Evolutionary conservation across 176 grass and related monocot species (phyloP).

Genomic region (Oryza nivara): DNA sequence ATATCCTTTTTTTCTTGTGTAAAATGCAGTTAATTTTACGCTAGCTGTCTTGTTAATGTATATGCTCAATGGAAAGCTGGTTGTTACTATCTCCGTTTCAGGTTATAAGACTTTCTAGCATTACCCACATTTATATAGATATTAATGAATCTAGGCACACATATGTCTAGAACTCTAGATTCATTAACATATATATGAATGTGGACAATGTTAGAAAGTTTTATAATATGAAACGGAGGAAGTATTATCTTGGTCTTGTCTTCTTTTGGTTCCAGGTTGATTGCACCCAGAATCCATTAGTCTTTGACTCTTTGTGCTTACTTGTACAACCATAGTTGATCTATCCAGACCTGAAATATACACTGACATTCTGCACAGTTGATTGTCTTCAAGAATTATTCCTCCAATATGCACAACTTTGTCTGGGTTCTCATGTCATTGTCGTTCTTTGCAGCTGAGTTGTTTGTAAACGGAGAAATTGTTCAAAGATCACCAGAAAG

Average conservation of each 20-base stretch:
- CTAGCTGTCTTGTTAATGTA: neutral
- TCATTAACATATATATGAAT: no score
- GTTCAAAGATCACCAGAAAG: constrained; percentile 90
- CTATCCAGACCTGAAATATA: neutral
- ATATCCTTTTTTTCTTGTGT: neutral
- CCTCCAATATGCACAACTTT: neutral
- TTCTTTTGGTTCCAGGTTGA: neutral
- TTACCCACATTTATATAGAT: no score
- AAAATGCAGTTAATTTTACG: neutral
- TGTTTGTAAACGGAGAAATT: constrained; percentile 94
- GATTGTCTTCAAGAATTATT: neutral
- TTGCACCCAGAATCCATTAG: neutral
- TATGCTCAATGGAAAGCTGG: neutral
- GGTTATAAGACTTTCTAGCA: no score
- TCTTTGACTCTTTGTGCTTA: neutral
- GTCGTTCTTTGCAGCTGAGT: constrained; percentile 70
- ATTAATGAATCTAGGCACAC: no score
- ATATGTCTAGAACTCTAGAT: no score
- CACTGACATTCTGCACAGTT: neutral
- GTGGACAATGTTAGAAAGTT: no score
- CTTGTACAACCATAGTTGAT: neutral
- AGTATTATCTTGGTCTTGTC: neutral
- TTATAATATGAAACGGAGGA: no score
- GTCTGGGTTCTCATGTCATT: constrained; percentile 38
- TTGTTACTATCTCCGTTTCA: neutral